A percentile compares a stretch with the other conserved stretches of the same genome.
These are phyloP conservation scores for Calonectria montana DNA, from an alignment of 2,329 filamentous ascomycete species.

Conservation along the genomic window DNA sequence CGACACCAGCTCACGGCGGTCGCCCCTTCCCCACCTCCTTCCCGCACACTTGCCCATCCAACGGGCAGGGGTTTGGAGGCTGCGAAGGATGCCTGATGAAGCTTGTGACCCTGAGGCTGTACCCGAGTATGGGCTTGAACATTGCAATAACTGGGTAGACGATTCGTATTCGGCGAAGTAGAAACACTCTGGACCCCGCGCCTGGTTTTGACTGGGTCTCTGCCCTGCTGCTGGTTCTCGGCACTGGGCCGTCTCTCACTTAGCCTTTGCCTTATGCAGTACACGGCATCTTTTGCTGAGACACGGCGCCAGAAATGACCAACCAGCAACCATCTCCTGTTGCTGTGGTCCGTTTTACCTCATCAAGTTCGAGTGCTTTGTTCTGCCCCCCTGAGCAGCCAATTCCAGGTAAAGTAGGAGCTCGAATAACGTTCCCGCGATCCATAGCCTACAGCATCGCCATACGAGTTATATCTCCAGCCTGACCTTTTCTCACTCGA, in stretches of 20 bases:
- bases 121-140: not conserved
- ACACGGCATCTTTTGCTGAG: not conserved
- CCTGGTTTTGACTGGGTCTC: not conserved
- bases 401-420: not conserved
- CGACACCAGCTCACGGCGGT: constrained; percentile 28
- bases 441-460: not conserved
- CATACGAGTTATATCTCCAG: not conserved
- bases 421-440: not conserved
- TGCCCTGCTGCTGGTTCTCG: not conserved
- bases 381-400: not conserved
- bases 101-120: not conserved
- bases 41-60: not conserved
- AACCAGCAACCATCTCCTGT: not conserved
- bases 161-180: not conserved
- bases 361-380: not conserved
- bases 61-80: not conserved
- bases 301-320: not conserved
- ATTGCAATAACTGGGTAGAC: no score
- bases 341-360: not conserved
- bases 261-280: not conserved
- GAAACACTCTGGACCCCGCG: not conserved
- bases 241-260: not conserved
- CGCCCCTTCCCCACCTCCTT: constrained; percentile 8
- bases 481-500: not conserved
- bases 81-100: not conserved